Conservation (phyloP, 2,329 filamentous ascomycete genomes). For the Sporothrix inflata region DNA sequence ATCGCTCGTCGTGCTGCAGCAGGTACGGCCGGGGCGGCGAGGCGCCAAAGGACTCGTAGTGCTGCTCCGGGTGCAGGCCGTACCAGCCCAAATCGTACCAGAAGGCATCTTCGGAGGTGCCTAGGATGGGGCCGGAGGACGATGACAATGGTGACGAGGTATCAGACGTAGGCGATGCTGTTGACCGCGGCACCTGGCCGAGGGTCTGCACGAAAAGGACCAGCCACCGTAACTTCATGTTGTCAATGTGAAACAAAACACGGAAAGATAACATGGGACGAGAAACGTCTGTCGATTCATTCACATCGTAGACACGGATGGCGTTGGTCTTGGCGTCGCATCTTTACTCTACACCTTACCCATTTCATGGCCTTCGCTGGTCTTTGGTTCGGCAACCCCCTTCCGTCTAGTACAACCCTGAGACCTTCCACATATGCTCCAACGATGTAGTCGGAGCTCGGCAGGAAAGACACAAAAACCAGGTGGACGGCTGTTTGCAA, state of each 20-base stretch:
- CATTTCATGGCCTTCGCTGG: neutral
- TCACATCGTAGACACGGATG: neutral
- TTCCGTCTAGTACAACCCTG: neutral
- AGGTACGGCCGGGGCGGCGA: constrained; percentile 26
- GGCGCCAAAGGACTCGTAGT: constrained; percentile 27
- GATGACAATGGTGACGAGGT: neutral
- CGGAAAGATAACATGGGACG: no score
- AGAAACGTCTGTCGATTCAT: neutral
- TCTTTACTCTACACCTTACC: neutral
- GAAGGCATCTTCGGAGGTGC: neutral
- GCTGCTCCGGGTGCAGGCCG: constrained; percentile 24
- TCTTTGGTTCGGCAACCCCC: neutral
- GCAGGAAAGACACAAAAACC: no score
- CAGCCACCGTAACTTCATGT: neutral
- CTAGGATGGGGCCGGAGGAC: neutral
- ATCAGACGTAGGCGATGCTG: neutral
- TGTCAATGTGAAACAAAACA: neutral
- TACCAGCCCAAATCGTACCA: constrained; percentile 31
- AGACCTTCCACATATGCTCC: no score
- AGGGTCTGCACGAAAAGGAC: neutral
- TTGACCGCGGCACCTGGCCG: neutral
- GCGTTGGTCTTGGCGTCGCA: no score
- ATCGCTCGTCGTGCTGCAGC: constrained; percentile 12
- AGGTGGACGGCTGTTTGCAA: no score
- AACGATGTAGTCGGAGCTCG: no score